A percentile compares a stretch with the other conserved stretches of the same genome.
phyloP scores from a whole-genome alignment of 495 filamentous ascomycete species.

The Melanomma pulvis-pyrius region DNA sequence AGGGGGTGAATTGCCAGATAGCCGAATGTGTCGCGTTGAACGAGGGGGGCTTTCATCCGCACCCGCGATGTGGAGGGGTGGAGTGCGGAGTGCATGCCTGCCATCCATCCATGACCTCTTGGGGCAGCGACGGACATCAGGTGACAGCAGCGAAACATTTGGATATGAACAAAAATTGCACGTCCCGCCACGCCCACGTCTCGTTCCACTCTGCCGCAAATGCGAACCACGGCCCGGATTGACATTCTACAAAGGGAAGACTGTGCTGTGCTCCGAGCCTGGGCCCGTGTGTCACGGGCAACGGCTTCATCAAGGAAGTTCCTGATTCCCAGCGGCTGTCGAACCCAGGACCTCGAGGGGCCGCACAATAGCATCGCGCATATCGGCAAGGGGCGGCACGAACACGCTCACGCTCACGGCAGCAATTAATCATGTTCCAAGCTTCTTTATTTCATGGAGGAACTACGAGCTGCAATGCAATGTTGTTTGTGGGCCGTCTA shows the following conservation, averaged over 20 bases:
- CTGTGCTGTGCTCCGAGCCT: neutral
- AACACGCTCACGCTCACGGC: neutral
- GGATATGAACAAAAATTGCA: neutral
- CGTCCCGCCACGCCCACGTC: neutral
- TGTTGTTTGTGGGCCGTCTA: slow-evolving; percentile 2
- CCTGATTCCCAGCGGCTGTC: neutral
- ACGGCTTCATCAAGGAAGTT: neutral
- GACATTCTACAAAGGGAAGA: neutral
- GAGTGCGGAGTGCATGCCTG: slow-evolving; percentile 11
- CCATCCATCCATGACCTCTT: neutral
- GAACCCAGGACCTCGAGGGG: neutral
- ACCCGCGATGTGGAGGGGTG: neutral
- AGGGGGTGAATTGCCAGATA: slow-evolving; percentile 6
- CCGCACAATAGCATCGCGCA: slow-evolving; percentile 15
- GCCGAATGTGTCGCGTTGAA: slow-evolving; percentile 8
- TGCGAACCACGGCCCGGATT: neutral
- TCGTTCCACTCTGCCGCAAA: neutral
- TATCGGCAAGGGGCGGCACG: slow-evolving; percentile 9
- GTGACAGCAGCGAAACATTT: neutral
- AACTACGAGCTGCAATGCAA: slow-evolving; percentile 15
- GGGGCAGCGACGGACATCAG: neutral
- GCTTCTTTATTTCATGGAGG: slow-evolving; percentile 5
- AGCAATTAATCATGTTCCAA: slow-evolving; percentile 9
- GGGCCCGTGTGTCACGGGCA: slow-evolving; percentile 5
- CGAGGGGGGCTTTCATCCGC: neutral